phyloP scores from a whole-genome alignment of 257 asterid species.

The Mentha longifolia region DNA sequence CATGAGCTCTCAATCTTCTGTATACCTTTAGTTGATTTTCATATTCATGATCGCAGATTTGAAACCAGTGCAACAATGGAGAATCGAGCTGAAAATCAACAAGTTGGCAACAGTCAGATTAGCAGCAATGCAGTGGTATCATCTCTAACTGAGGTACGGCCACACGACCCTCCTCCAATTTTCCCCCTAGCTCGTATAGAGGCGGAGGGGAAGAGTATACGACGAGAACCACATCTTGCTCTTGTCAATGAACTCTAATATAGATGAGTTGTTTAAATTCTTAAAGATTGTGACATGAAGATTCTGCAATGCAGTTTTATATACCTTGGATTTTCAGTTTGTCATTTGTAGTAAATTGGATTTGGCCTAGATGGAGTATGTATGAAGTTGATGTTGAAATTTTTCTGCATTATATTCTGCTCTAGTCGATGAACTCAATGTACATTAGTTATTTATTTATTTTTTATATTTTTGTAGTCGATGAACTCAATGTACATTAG shows the following conservation, averaged over 20 bases:
- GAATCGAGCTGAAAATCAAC: not conserved
- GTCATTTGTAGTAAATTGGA: not conserved
- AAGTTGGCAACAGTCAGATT: not conserved
- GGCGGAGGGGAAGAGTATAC: not conserved
- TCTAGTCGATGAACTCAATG: too few relatives aligned
- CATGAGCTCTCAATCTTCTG: too few relatives aligned
- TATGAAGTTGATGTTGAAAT: too few relatives aligned
- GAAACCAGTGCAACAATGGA: not conserved
- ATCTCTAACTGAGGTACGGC: too few relatives aligned
- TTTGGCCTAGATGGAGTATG: too few relatives aligned
- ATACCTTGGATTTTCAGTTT: not conserved
- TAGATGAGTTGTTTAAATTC: not conserved
- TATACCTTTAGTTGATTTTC: not conserved
- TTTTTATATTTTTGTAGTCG: not conserved
- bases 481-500: constrained; percentile 1
- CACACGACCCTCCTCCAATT: too few relatives aligned
- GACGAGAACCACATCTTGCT: not conserved
- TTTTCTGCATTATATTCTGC: too few relatives aligned
- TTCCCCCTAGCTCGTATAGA: too few relatives aligned
- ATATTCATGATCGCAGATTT: not conserved
- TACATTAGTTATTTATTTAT: too few relatives aligned
- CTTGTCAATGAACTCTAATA: constrained; percentile 7
- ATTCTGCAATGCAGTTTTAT: not conserved
- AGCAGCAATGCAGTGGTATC: too few relatives aligned
- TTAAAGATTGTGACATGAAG: constrained; percentile 6